Evolutionary conservation across 768 basidiomycete species (phyloP), one percentile per base, ranked within the genome.

Genomic region (Xerocomus brunneocitrinus): DNA sequence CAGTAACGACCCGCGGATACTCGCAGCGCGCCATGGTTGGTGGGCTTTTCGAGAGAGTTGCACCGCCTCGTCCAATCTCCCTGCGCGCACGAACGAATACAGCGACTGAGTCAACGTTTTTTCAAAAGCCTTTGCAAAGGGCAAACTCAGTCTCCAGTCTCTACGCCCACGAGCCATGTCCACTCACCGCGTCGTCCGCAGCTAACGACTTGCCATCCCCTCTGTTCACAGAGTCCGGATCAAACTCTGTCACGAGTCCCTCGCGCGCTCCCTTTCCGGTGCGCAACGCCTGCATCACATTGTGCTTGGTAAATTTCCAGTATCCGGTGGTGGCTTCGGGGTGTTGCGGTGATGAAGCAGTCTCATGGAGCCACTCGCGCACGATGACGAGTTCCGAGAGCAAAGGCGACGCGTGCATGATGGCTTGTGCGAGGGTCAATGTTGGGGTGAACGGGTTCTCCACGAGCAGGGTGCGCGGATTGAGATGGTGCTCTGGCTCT

Each of bases 1-100:
- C 19, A 92, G 67, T 28, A 83, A 68, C 1, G 90, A 87, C 1
- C 95, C 95, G 6, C 89, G 84, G 40, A 98, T 81, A 51, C 85
- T 89, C 2, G 94, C 92, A 3, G 92, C 91, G 24, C 93, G 79
- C 95, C 95, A 98, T 0, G 91, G 88, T 58, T 95, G 90, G 57
- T 92, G 85, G 0, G 88, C 87, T 60, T 82, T 83, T 58, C 85
- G 74, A 64, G 91, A 94, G 16, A 92, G 71, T 32, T 90, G 86
- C 4, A 94, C 75, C 0, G 94, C 95, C 10, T 91, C 86, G 10
- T 89, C 89, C 28, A 95, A 68, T 54, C 85, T 74, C n/a, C 95
- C 95, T 5, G 88, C 85, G 38, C 95, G 83, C 3, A 98, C 76
- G 57, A 87, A 86, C 25, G 84, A 81, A 69, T 89, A 95, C 22